phyloP scores from a whole-genome alignment of 805 yeast genomes.

The Teunomyces barrocoloradensis region DNA sequence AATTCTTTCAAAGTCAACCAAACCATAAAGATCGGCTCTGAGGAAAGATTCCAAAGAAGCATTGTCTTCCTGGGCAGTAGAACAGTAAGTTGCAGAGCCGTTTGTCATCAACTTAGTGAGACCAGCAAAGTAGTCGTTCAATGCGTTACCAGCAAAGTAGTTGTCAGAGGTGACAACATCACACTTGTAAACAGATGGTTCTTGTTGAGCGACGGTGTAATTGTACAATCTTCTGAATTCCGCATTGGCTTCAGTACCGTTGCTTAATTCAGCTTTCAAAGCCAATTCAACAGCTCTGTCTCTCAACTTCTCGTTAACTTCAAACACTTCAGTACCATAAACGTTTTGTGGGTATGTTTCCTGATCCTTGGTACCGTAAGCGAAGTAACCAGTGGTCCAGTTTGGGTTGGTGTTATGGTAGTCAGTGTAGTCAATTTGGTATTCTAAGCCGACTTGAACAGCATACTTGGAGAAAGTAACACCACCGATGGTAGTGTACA shows the following conservation, averaged over 20 bases:
- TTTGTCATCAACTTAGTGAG: conserved; percentile 52
- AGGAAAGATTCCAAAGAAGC: conserved; percentile 60
- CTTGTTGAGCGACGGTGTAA: conserved; percentile 45
- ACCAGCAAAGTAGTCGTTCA: conserved; percentile 50
- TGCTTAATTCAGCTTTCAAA: conserved; percentile 37
- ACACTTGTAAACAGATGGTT: conserved; percentile 51
- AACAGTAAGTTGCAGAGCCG: conserved; percentile 56
- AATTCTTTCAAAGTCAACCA: conserved; percentile 56
- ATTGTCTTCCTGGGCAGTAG: conserved; percentile 67
- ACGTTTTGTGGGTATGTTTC: conserved; percentile 50
- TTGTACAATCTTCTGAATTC: conserved; percentile 48
- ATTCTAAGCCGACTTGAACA: conserved; percentile 58
- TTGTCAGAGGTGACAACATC: conserved; percentile 61
- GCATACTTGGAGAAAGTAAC: conserved; percentile 61
- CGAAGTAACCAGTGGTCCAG: conserved; percentile 62
- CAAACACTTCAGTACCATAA: conserved; percentile 66
- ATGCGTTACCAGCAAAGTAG: conserved; percentile 54
- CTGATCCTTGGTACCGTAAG: conserved; percentile 51
- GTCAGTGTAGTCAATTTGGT: conserved; percentile 50
- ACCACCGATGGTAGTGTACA: conserved; percentile 54
- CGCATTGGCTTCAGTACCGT: conserved; percentile 46
- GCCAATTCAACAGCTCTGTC: conserved; percentile 58
- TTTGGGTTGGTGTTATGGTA: conserved; percentile 30
- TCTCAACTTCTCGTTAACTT: conserved; percentile 56
- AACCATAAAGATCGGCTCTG: conserved; percentile 52